Conservation (phyloP, 2,329 filamentous ascomycete genomes). For the Colletotrichum shisoi region DNA sequence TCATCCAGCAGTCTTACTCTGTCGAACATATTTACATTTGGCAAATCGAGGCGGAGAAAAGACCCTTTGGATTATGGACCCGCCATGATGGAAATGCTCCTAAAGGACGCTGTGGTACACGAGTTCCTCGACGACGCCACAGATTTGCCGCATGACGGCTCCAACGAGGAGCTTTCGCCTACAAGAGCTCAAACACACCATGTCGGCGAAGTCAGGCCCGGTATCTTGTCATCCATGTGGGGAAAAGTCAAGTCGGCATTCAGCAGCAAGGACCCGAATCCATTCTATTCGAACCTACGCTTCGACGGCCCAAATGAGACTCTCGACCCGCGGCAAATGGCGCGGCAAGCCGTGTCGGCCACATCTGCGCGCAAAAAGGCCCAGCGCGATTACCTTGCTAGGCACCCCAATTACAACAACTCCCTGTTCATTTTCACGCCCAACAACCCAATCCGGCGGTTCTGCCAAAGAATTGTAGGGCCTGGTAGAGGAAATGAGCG, state of each 20-base stretch:
- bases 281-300: constrained; percentile 82
- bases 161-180: constrained; percentile 48
- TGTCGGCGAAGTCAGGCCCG: constrained; percentile 61
- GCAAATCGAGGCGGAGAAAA: constrained; percentile 66
- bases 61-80: constrained; percentile 93
- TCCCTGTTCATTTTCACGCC: constrained; percentile 87
- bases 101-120: constrained; percentile 93
- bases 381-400: constrained; percentile 87
- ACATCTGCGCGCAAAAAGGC: constrained; percentile 83
- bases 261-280: constrained; percentile 81
- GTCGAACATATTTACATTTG: constrained; percentile 72
- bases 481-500: constrained; percentile 87
- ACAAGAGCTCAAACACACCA: constrained; percentile 46
- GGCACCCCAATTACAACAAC: constrained; percentile 90
- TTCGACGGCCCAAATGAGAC: constrained; percentile 79
- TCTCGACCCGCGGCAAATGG: constrained; percentile 85
- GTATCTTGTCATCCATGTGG: constrained; percentile 69
- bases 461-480: constrained; percentile 90
- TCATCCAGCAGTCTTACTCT: constrained; percentile 78
- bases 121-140: constrained; percentile 87
- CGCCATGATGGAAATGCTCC: constrained; percentile 91
- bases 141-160: constrained; percentile 52
- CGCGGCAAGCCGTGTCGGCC: constrained; percentile 85
- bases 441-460: constrained; percentile 75
- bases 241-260: constrained; percentile 64